Percentiles rank a stretch among this genome's conserved stretches.
Evolutionary conservation across 2,329 filamentous ascomycete genomes (phyloP).

Genomic region (Trichoderma atroviride): DNA sequence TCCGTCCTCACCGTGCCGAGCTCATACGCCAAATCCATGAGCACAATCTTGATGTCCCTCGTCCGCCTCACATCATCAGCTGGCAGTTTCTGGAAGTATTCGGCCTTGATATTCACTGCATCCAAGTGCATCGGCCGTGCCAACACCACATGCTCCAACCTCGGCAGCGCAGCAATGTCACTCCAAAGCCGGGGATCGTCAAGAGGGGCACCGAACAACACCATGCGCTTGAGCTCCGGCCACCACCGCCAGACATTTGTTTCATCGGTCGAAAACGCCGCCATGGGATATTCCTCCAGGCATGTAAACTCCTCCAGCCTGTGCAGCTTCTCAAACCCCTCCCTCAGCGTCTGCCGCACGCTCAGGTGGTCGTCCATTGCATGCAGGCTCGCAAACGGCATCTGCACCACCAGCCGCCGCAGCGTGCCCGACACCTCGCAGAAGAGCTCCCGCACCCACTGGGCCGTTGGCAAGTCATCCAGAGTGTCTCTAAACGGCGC

Average conservation of each 20-base stretch:
- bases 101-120: constrained; percentile 44
- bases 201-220: constrained; percentile 46
- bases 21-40: constrained; percentile 37
- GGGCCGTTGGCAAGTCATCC: constrained; percentile 46
- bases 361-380: constrained; percentile 47
- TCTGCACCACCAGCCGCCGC: constrained; percentile 50
- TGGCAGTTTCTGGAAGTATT: constrained; percentile 44
- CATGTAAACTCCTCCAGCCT: constrained; percentile 53
- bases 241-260: constrained; percentile 49
- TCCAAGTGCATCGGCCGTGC: constrained; percentile 42
- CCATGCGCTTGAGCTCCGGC: constrained; percentile 47
- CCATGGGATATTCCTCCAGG: constrained; percentile 49
- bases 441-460: constrained; percentile 48
- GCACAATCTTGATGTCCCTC: constrained; percentile 37
- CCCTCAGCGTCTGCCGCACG: constrained; percentile 45
- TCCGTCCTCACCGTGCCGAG: constrained; percentile 34
- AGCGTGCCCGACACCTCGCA: constrained; percentile 45
- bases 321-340: constrained; percentile 49
- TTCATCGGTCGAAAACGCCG: constrained; percentile 40
- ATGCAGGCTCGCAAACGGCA: constrained; percentile 50
- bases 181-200: constrained; percentile 45
- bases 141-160: constrained; percentile 48
- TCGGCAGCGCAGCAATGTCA: constrained; percentile 42
- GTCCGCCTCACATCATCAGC: constrained; percentile 35
- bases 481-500: constrained; percentile 42